Evolutionary conservation across 2,329 filamentous ascomycete genomes (phyloP).

Genomic region (Aspergillus sp.): DNA sequence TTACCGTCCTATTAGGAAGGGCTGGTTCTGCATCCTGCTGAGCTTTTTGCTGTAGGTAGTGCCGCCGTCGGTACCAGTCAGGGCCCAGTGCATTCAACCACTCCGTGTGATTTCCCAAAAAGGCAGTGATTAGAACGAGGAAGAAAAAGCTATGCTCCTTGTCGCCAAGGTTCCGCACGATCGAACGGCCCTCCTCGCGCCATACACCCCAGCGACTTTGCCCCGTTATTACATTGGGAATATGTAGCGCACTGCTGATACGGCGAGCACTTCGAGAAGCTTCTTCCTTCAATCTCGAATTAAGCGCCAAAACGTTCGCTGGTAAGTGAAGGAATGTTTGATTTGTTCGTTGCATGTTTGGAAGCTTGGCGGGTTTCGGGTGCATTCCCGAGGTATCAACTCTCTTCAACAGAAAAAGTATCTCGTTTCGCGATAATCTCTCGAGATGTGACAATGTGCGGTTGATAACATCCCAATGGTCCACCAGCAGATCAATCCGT

Average conservation of each 20-base stretch:
- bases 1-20: slow-evolving; percentile 55
- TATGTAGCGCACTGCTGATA: slow-evolving; percentile 55
- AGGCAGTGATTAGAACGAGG: slow-evolving; percentile 58
- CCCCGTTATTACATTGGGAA: slow-evolving; percentile 57
- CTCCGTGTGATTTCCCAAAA: slow-evolving; percentile 60
- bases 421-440: slow-evolving; percentile 52
- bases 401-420: slow-evolving; percentile 51
- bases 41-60: slow-evolving; percentile 52
- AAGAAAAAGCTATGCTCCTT: slow-evolving; percentile 62
- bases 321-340: slow-evolving; percentile 52
- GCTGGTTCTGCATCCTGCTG: slow-evolving; percentile 48
- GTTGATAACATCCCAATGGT: slow-evolving; percentile 61
- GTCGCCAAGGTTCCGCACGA: slow-evolving; percentile 54
- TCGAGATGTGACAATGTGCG: slow-evolving; percentile 56
- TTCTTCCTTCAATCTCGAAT: slow-evolving; percentile 48
- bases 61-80: slow-evolving; percentile 54
- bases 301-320: slow-evolving; percentile 47
- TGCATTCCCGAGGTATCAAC: slow-evolving; percentile 44
- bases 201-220: slow-evolving; percentile 62
- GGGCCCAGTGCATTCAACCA: slow-evolving; percentile 58
- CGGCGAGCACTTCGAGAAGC: slow-evolving; percentile 50
- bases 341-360: slow-evolving; percentile 50
- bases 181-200: slow-evolving; percentile 60
- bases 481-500: slow-evolving; percentile 55
- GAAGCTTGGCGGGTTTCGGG: slow-evolving; percentile 46